Evolutionary conservation across 148 eudicot species (phyloP), one percentile per base, ranked within the genome.

Genomic region (Beta vulgaris): DNA sequence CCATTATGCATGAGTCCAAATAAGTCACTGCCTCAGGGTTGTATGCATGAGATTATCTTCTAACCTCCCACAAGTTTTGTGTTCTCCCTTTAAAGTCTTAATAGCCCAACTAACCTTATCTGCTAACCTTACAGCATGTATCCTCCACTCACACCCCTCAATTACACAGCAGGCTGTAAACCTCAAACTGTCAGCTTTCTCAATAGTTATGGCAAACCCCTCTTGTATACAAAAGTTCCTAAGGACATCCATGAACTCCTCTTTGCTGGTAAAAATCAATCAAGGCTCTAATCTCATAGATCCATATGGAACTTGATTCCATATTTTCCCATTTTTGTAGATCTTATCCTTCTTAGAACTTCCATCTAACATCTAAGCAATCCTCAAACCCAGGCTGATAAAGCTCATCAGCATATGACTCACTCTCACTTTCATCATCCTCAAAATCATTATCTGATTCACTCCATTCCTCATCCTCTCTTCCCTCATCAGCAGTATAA

Each of bases 171-270:
- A 3, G 4, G 51, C 25, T 10, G 54, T 70, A 28, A 29, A 49
- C 12, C 42, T 51, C 0, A 3, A 3, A 3, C 4, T 29, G 4
- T 69, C 73, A 2, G 58, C 28, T 19, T 6, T 69, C 1, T 0
- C 1, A 2, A 69, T 55, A 46, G 28, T n/a, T n/a, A n/a, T n/a
- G n/a, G 35, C 32, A 69, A 69, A 44, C 1, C 73, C 73, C 12
- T 69, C 37, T 69, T 69, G 58, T 6, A 69, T 69, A 6, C 58
- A 69, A 8, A 6, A 49, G 23, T 49, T 61, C 18, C 60, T 44
- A 4, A 70, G 11, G 2, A 70, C 60, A 0, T 15, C 37, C 28
- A 64, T 4, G 0, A 64, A 64, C 0, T 36, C 3, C 2, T 35
- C 12, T 8, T 64, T 64, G 15, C 13, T 19, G 1, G 40, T 0